Base-by-base conservation (phyloP, 108 stramenopile species). In the Fragilariopsis cylindrus region DNA sequence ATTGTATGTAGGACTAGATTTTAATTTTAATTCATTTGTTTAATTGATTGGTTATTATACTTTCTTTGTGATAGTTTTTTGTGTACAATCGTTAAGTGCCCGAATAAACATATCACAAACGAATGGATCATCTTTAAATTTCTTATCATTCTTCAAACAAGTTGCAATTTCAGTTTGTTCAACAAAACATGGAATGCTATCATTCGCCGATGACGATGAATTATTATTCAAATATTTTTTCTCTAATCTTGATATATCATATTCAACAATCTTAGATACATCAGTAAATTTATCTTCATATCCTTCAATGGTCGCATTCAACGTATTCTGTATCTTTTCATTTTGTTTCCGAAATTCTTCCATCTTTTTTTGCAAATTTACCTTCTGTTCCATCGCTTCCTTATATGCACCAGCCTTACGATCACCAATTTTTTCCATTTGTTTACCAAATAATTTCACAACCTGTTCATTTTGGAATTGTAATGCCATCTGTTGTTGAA, bases 391-490 rank as follows among this genome's bases (percentile, higher is more conserved):
- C 21, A 79, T 11, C 57, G 55, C 56, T 48, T 39, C 47, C 52
- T 69, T 73, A 52, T 73, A 55, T 5, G 56, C 15, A 13, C 57
- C 58, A 21, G 72, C 66, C 64, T 73, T 73, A 16, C 72, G 66
- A 2, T 79, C 72, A 47, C 78, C 78, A 60, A 79, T 64, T 50
- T 73, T 73, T 56, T 79, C 78, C 67, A 79, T 73, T 57, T 79
- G 78, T 48, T 79, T 79, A 4, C 78, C 78, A 69, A 79, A 79
- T n/a, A 79, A 45, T 45, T 69, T 79, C n/a, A 73, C 67, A 21
- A 79, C 72, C 58, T 79, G 78, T 48, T 79, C 78, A 60, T 79
- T 79, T 48, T 79, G 65, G 57, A 71, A 79, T 42, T 79, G 72
- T 48, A 44, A 52, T 18, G 71, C 65, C 70, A 77, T 71, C 66